These are phyloP conservation scores for Termitomyces heimii DNA, from an alignment of 768 basidiomycete genomes.

Conservation along the genomic window DNA sequence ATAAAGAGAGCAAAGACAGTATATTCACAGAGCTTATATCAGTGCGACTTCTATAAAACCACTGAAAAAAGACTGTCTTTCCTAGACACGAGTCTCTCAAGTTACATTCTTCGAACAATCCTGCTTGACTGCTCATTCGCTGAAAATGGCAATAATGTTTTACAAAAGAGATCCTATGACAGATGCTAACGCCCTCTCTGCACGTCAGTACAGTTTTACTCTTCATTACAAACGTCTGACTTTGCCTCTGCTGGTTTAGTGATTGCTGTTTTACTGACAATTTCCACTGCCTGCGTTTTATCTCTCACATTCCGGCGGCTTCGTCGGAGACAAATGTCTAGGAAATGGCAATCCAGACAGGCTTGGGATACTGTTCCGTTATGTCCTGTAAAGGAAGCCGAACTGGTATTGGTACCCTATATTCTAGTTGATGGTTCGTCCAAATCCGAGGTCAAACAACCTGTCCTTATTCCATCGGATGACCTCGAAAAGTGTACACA, in stretches of 20 bases:
- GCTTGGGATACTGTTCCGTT: constrained; percentile 3
- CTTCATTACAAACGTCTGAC: not conserved
- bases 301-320: constrained; percentile 7
- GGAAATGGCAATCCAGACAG: constrained; percentile 3
- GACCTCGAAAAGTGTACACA: constrained; percentile 1
- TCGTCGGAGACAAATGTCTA: not conserved
- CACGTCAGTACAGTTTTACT: constrained; percentile 1
- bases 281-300: constrained; percentile 3
- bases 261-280: constrained; percentile 8
- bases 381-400: not conserved
- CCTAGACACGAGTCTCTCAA: not conserved
- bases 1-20: not conserved
- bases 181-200: constrained; percentile 1
- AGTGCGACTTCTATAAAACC: too few species aligned
- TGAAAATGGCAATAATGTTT: not conserved
- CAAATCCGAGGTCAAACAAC: not conserved
- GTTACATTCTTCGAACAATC: not conserved
- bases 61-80: not conserved
- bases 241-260: not conserved
- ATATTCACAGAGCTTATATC: not conserved
- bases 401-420: not conserved
- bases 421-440: not conserved
- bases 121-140: not conserved
- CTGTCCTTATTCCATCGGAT: not conserved
- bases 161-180: not conserved